Evolutionary conservation across 176 grass and related monocot genomes (phyloP).

Genomic region (Eleusine indica): DNA sequence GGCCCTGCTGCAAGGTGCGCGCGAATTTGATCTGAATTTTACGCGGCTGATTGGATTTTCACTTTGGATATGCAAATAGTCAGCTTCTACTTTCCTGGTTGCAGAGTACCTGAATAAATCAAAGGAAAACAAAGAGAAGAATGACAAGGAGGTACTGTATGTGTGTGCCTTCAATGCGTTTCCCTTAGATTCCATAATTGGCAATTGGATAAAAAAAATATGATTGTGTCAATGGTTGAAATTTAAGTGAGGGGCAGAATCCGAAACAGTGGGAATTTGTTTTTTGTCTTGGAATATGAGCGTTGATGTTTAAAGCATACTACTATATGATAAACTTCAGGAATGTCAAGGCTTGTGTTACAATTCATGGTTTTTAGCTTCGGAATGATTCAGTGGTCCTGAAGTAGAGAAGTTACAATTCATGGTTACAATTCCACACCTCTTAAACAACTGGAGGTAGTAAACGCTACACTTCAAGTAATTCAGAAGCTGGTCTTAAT

Average conservation of each 20-base stretch:
- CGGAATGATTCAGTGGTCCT: neutral
- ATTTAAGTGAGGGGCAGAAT: neutral
- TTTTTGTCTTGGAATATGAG: neutral
- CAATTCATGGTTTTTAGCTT: neutral
- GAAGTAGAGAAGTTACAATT: neutral
- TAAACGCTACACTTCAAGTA: neutral
- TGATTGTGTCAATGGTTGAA: neutral
- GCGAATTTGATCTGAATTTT: neutral
- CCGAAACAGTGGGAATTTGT: neutral
- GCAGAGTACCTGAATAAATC: constrained; percentile 82
- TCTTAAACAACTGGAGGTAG: neutral
- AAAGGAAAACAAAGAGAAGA: constrained; percentile 84
- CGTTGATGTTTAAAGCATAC: neutral
- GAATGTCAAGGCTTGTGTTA: neutral
- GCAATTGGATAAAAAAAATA: neutral
- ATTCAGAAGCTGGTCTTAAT: neutral
- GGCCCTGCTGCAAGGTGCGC: constrained; percentile 74
- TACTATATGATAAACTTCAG: neutral
- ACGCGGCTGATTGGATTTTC: neutral
- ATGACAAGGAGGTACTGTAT: constrained; percentile 74
- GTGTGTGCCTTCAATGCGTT: neutral
- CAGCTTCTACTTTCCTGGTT: neutral
- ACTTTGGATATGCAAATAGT: neutral
- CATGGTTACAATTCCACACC: neutral
- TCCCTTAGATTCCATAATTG: neutral